These are phyloP conservation scores for Komagataella mondaviorum DNA, from an alignment of 805 yeast genomes.

Conservation along the genomic window DNA sequence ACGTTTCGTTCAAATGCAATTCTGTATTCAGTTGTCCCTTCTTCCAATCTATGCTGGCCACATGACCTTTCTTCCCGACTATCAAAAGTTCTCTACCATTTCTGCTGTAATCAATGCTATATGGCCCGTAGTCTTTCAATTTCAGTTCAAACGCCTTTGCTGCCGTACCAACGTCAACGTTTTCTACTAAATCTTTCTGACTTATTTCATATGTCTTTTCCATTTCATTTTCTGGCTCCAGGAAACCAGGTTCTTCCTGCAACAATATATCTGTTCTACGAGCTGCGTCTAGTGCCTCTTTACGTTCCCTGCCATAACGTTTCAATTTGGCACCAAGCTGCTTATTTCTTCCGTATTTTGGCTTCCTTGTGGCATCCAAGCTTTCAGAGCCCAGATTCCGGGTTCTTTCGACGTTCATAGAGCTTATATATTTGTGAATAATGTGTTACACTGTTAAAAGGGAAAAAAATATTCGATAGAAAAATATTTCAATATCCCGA, in stretches of 20 bases:
- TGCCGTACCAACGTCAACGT: conserved; percentile 67
- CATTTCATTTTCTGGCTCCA: conserved; percentile 85
- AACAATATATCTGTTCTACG: conserved; percentile 76
- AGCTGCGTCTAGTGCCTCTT: conserved; percentile 71
- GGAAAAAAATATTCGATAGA: not conserved
- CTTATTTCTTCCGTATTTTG: conserved; percentile 32
- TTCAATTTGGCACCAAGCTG: conserved; percentile 53
- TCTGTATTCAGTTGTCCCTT: conserved; percentile 74
- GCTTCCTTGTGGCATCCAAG: not conserved
- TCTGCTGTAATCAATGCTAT: conserved; percentile 64
- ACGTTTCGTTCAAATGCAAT: conserved; percentile 76
- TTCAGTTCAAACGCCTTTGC: conserved; percentile 64
- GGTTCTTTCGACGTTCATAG: not conserved
- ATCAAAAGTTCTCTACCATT: conserved; percentile 79
- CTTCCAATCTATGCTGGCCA: conserved; percentile 94
- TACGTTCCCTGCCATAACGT: conserved; percentile 56
- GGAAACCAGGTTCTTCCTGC: conserved; percentile 72
- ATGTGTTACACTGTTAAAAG: not conserved
- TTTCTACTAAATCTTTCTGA: conserved; percentile 64
- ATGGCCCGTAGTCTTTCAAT: conserved; percentile 77
- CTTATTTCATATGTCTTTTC: conserved; percentile 80
- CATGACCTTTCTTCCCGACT: conserved; percentile 88
- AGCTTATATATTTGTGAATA: not conserved
- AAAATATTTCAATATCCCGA: not conserved
- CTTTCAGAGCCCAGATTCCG: not conserved